Evolutionary conservation across 257 asterid species (phyloP), one percentile per base, ranked within the genome.

Genomic region (Linderniella brevidens): DNA sequence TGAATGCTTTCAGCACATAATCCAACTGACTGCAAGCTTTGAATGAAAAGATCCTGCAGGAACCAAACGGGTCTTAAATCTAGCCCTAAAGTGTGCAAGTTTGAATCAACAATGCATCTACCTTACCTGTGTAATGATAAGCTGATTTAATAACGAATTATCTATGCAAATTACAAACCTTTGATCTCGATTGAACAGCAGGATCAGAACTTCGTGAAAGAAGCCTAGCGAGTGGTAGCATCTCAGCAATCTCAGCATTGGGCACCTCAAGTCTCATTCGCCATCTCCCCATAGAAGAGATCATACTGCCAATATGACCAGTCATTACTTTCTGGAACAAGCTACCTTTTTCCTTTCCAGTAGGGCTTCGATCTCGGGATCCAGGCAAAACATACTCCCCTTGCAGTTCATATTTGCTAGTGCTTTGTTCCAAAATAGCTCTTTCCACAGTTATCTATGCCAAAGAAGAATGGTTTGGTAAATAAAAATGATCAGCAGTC

Each of bases 251-350:
- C 71, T 90, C 96, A 69, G 98, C 96, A 52, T 67, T 71, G 52
- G 98, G 98, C 55, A 90, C 96, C 78, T 90, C 98, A 41, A 90
- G 81, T 64, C 98, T 84, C 92, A 90, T 77, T 69, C 98, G 77
- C 98, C 98, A 90, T 70, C 98, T 77, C 56, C 98, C 98, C 98
- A 90, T 84, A 57, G 98, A 85, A 65, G 98, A 85, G 59, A 90
- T 80, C 65, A 85, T 73, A 63, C 87, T 86, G 36, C 96, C 86
- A 65, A 90, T 77, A 79, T 85, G 94, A 45, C 98, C 96, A 35
- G 87, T 85, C 86, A 81, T 75, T 62, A 78, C 98, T 71, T 76
- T 79, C 64, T 80, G 83, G 63, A 90, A 78, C 71, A 90, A 74
- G 67, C 79, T 90, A 52, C 96, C 93, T 57, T 77, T 75, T 55